phyloP scores from a whole-genome alignment of 1,284 basidiomycete genomes.

The Austroboletus niveus region DNA sequence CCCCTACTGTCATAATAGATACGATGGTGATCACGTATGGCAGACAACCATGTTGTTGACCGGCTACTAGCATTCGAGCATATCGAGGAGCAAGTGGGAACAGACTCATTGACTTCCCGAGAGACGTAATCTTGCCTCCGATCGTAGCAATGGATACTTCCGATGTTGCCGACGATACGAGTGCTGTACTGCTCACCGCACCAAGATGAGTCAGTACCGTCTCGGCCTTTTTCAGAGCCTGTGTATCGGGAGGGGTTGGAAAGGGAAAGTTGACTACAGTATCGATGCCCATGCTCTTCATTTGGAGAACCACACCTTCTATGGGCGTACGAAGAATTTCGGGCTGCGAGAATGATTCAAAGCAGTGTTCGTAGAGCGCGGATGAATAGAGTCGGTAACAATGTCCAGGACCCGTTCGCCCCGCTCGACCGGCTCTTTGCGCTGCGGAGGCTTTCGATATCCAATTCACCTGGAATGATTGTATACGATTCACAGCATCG shows the following conservation, averaged over 20 bases:
- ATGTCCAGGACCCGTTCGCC: conserved; percentile 90
- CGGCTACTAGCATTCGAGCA: conserved; percentile 92
- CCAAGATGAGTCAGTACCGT: conserved; percentile 79
- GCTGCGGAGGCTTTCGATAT: conserved; percentile 96
- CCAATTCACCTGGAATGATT: conserved; percentile 93
- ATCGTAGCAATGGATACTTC: conserved; percentile 24
- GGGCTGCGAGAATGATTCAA: conserved; percentile 83
- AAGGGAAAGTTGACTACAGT: conserved; percentile 97
- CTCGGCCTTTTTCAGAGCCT: conserved; percentile 80
- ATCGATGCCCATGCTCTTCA: conserved; percentile 99
- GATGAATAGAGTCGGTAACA: conserved; percentile 95
- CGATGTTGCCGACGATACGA: conserved; percentile 24
- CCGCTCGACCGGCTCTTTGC: conserved; percentile 93
- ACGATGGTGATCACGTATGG: conserved; percentile 93
- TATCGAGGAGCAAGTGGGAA: conserved; percentile 94
- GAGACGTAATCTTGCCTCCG: conserved; percentile 77
- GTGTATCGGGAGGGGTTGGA: conserved; percentile 92
- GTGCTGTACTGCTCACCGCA: conserved; percentile 58
- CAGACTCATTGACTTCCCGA: conserved; percentile 88
- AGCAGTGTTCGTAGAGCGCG: conserved; percentile 88
- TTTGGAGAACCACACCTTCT: conserved; percentile 95
- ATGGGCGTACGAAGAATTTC: conserved; percentile 97
- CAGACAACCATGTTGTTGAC: conserved; percentile 88
- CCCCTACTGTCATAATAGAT: conserved; percentile 90
- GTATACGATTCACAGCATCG: conserved; percentile 94